Evolutionary conservation across 106 monocot genomes (phyloP).

Genomic region (Gastrodia elata): DNA sequence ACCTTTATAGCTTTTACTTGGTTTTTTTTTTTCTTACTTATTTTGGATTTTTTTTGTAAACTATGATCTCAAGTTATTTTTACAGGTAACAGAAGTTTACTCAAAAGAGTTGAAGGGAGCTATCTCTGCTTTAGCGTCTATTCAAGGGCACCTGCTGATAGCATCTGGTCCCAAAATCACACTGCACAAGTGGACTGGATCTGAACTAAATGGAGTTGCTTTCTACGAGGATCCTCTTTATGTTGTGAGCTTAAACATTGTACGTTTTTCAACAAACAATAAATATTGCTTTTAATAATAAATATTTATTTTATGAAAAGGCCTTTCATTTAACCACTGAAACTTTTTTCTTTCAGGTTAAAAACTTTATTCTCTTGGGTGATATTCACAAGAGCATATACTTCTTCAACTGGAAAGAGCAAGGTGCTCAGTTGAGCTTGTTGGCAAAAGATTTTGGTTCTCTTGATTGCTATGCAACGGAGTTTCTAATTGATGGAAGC

Average conservation of each 20-base stretch:
- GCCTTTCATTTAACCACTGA: not conserved
- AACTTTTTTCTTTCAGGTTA: conserved; percentile 67
- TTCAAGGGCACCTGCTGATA: conserved; percentile 91
- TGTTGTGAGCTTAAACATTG: conserved; percentile 97
- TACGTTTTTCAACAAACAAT: conserved; percentile 23
- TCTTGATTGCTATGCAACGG: conserved; percentile 95
- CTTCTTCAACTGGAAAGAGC: conserved; percentile 98
- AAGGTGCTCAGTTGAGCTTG: conserved; percentile 86
- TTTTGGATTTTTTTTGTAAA: not conserved
- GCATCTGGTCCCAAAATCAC: conserved; percentile 96
- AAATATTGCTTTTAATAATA: not conserved
- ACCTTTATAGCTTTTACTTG: not conserved
- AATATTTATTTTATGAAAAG: conserved; percentile 1
- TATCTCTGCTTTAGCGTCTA: conserved; percentile 87
- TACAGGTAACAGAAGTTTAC: conserved; percentile 79
- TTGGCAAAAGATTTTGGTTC: conserved; percentile 98
- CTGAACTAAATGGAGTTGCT: conserved; percentile 92
- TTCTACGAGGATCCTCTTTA: conserved; percentile 97
- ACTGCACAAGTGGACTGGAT: conserved; percentile 87
- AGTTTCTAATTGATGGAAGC: conserved; percentile 96
- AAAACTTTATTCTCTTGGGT: conserved; percentile 90
- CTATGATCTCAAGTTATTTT: conserved; percentile 7
- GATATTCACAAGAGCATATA: conserved; percentile 97
- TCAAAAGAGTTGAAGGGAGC: conserved; percentile 95
- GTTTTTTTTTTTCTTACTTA: not conserved